Percentiles rank a stretch among this genome's conserved stretches.
Conservation (phyloP, 208 protist genomes). For the Wallacemonas sp. region DNA sequence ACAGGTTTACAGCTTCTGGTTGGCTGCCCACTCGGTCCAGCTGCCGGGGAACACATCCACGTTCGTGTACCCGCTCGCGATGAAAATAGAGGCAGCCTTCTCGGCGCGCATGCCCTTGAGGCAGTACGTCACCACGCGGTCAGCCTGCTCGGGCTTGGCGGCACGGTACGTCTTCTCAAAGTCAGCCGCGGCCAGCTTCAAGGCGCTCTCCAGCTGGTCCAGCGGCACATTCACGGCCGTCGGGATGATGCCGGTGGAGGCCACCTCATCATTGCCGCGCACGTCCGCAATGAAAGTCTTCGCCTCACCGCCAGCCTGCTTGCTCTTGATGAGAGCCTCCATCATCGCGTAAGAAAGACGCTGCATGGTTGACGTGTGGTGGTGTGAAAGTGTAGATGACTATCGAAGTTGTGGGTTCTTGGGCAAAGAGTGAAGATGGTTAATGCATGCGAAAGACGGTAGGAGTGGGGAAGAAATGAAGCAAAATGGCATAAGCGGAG, state of each 20-base stretch:
- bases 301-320: slow-evolving; percentile 33
- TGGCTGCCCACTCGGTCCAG: slow-evolving; percentile 74
- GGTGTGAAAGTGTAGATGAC: background rate
- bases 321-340: slow-evolving; percentile 55
- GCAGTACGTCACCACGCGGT: slow-evolving; percentile 79
- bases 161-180: slow-evolving; percentile 43
- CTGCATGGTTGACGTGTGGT: slow-evolving; percentile 31
- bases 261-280: slow-evolving; percentile 52
- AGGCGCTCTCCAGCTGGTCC: slow-evolving; percentile 47
- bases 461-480: too few species aligned
- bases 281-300: slow-evolving; percentile 66
- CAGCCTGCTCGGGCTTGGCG: slow-evolving; percentile 38
- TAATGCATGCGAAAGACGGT: too few species aligned
- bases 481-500: too few species aligned
- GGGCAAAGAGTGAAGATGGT: too few species aligned
- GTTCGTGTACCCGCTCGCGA: slow-evolving; percentile 47
- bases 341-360: slow-evolving; percentile 56
- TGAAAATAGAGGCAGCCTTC: slow-evolving; percentile 43
- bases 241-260: slow-evolving; percentile 53
- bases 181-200: slow-evolving; percentile 40
- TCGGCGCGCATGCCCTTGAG: slow-evolving; percentile 51
- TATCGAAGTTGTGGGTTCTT: too few species aligned
- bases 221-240: slow-evolving; percentile 60
- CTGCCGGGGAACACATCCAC: slow-evolving; percentile 72
- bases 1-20: slow-evolving; percentile 22